Conservation (phyloP, 495 filamentous ascomycete genomes). For the Penicillium samsonianum region DNA sequence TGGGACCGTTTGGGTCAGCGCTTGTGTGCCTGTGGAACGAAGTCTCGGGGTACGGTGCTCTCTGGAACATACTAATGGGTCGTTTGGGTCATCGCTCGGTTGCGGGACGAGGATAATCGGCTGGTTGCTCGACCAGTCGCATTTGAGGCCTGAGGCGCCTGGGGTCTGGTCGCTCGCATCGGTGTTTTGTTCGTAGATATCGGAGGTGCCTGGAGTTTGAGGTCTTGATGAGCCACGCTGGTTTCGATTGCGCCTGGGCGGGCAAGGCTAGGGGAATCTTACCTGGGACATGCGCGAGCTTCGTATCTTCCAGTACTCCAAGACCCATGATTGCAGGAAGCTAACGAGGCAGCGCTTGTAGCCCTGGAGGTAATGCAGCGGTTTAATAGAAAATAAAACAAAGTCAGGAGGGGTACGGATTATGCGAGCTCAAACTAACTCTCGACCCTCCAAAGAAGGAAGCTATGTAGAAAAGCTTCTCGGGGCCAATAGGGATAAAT, state of each 20-base stretch:
- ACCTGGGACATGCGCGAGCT: conserved; percentile 74
- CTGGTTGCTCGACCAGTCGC: conserved; percentile 63
- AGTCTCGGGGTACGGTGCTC: neutral
- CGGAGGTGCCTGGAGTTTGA: conserved; percentile 57
- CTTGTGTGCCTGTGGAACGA: neutral
- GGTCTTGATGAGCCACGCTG: conserved; percentile 7
- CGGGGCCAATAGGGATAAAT: neutral
- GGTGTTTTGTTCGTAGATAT: conserved; percentile 60
- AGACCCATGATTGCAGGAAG: conserved; percentile 66
- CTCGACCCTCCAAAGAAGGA: neutral
- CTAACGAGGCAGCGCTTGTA: neutral
- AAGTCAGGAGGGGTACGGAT: neutral
- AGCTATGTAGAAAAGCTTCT: neutral
- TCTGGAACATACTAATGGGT: conserved; percentile 59
- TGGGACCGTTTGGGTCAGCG: conserved; percentile 10
- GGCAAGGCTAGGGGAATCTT: conserved; percentile 14
- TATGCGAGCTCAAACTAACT: neutral
- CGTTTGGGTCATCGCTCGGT: conserved; percentile 78
- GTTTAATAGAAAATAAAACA: neutral
- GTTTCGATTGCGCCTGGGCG: too few species aligned
- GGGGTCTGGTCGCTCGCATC: conserved; percentile 39
- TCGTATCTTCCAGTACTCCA: conserved; percentile 69
- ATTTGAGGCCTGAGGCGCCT: conserved; percentile 59
- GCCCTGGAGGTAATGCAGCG: neutral
- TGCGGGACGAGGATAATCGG: conserved; percentile 79